Conservation (phyloP, 2,329 filamentous ascomycete genomes). For the Ophiocordyceps camponoti-saundersi region DNA sequence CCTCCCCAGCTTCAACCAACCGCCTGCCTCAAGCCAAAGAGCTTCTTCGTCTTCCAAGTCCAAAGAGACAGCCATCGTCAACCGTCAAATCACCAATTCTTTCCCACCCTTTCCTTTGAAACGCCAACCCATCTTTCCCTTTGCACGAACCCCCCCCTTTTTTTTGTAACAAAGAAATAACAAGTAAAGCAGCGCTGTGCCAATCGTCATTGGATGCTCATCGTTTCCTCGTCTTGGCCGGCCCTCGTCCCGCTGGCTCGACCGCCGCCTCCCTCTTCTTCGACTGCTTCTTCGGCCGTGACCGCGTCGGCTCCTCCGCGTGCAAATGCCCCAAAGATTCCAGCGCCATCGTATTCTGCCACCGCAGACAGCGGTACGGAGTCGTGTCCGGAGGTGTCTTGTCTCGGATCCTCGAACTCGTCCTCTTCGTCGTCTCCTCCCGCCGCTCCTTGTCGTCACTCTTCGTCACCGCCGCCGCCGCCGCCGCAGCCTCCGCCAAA, state of each 20-base stretch:
- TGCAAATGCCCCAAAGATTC: slow-evolving; percentile 41
- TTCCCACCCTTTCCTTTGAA: no score
- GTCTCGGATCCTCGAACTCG: slow-evolving; percentile 27
- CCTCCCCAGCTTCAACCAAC: no score
- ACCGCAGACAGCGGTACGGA: slow-evolving; percentile 31
- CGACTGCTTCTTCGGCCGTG: slow-evolving; percentile 30
- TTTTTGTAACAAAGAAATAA: no score
- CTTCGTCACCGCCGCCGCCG: slow-evolving; percentile 16
- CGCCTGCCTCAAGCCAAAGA: no score
- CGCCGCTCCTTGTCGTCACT: slow-evolving; percentile 21
- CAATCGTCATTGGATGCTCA: slow-evolving; percentile 1
- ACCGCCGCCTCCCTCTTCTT: slow-evolving; percentile 29
- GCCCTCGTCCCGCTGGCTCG: slow-evolving; percentile 11
- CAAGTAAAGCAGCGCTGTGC: no score
- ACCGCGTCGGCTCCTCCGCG: slow-evolving; percentile 34
- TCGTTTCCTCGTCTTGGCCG: slow-evolving; percentile 14
- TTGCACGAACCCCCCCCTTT: no score
- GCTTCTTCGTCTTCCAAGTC: no score
- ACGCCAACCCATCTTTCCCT: no score
- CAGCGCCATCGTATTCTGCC: slow-evolving; percentile 39
- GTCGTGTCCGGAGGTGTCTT: slow-evolving; percentile 28
- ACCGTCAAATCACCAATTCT: no score
- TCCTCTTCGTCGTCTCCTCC: slow-evolving; percentile 21
- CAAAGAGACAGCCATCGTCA: no score
- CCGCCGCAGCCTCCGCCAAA: slow-evolving; percentile 20